A percentile compares a stretch with the other conserved stretches of the same genome.
phyloP scores from a whole-genome alignment of 306 rosid species.

The Luffa acutangula region DNA sequence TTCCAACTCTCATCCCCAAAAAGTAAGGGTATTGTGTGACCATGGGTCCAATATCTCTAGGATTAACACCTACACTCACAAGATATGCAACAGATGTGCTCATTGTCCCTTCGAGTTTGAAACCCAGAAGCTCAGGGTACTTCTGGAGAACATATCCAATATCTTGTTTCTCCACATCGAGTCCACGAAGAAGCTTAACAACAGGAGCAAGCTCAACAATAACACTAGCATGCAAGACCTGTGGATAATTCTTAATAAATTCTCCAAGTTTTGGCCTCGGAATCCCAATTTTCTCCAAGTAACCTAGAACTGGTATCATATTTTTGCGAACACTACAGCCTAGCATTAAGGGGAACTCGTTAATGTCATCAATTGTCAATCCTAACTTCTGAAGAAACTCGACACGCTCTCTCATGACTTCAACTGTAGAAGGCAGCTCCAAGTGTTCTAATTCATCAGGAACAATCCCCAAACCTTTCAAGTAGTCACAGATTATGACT shows the following conservation, averaged over 20 bases:
- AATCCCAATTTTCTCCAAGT: constrained; percentile 86
- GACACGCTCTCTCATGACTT: constrained; percentile 74
- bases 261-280: constrained; percentile 62
- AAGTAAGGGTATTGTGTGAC: constrained; percentile 78
- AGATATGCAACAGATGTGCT: constrained; percentile 93
- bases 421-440: constrained; percentile 82
- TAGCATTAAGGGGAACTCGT: constrained; percentile 64
- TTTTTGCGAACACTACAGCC: constrained; percentile 85
- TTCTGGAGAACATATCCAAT: constrained; percentile 78
- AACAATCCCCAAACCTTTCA: constrained; percentile 67
- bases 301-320: constrained; percentile 73
- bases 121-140: constrained; percentile 89
- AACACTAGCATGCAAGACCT: constrained; percentile 87
- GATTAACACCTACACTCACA: constrained; percentile 79
- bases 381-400: constrained; percentile 80
- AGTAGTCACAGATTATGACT: constrained; percentile 67
- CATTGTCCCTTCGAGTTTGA: constrained; percentile 95
- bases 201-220: constrained; percentile 94
- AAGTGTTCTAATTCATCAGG: constrained; percentile 72
- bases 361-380: constrained; percentile 59
- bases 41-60: constrained; percentile 94
- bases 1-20: constrained; percentile 93
- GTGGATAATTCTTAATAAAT: constrained; percentile 65
- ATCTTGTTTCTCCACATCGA: constrained; percentile 77
- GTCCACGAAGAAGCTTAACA: constrained; percentile 74